Percentiles rank a stretch among this genome's conserved stretches.
Conservation (phyloP, 495 filamentous ascomycete species). For the Talaromyces borbonicus region DNA sequence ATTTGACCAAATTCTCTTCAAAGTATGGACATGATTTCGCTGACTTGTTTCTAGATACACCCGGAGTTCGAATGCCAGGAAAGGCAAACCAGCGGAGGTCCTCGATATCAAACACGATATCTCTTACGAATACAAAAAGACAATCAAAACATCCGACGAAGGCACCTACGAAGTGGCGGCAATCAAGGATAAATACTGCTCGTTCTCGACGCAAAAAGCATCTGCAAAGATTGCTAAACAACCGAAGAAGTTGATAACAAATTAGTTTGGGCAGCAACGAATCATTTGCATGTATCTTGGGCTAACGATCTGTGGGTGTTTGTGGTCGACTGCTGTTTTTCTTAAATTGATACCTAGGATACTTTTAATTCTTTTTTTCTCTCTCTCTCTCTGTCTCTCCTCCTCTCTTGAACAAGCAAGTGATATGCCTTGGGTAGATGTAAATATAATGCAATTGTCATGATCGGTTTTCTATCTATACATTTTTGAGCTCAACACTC, state of each 20-base stretch:
- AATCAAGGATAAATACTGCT: constrained; percentile 86
- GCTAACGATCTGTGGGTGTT: background rate
- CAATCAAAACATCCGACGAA: constrained; percentile 75
- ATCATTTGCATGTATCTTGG: too few relatives aligned
- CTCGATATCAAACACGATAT: constrained; percentile 83
- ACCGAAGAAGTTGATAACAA: constrained; percentile 9
- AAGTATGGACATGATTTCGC: constrained; percentile 6
- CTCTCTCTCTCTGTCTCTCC: background rate
- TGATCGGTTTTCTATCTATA: too few relatives aligned
- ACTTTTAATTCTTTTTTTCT: background rate
- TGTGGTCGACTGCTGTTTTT: background rate
- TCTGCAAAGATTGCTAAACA: constrained; percentile 35
- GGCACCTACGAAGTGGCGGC: constrained; percentile 94
- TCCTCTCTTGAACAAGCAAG: too few relatives aligned
- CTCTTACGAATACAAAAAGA: constrained; percentile 69
- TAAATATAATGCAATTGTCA: too few relatives aligned
- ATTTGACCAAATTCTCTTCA: background rate
- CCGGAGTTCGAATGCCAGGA: constrained; percentile 69
- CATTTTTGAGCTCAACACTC: constrained; percentile 24
- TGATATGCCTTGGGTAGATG: too few relatives aligned
- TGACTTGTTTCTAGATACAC: constrained; percentile 52
- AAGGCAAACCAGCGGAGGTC: constrained; percentile 65
- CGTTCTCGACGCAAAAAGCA: constrained; percentile 58
- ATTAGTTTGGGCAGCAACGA: constrained; percentile 1
- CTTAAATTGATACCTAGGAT: background rate